Evolutionary conservation across 805 yeast species (phyloP).

Genomic region (Citeromyces matritensis): DNA sequence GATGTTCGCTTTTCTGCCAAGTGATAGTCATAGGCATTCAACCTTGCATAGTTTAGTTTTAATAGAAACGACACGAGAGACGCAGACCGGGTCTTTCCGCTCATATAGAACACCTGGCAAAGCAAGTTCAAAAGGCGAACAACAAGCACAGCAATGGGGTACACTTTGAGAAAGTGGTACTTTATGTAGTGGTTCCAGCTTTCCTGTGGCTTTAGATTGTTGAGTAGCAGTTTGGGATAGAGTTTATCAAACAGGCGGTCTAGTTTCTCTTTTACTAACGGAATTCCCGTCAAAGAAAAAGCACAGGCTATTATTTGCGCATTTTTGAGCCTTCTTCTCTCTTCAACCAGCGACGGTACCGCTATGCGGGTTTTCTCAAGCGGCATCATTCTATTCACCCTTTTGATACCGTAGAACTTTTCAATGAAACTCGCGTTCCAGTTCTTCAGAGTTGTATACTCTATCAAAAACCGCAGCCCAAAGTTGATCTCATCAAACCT

Average conservation of each 20-base stretch:
- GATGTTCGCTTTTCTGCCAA: slow-evolving; percentile 14
- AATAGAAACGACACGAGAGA: slow-evolving; percentile 45
- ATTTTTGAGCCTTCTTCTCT: slow-evolving; percentile 32
- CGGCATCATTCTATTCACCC: slow-evolving; percentile 21
- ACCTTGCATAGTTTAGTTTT: slow-evolving; percentile 49
- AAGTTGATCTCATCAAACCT: slow-evolving; percentile 67
- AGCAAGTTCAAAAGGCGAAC: slow-evolving; percentile 34
- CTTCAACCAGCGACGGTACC: slow-evolving; percentile 20
- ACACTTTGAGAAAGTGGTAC: slow-evolving; percentile 35
- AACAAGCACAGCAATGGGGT: slow-evolving; percentile 40
- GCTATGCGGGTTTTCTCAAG: slow-evolving; percentile 2
- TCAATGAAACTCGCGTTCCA: slow-evolving; percentile 88
- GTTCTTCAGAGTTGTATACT: slow-evolving; percentile 48
- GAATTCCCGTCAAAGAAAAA: slow-evolving; percentile 44
- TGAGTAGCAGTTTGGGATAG: slow-evolving; percentile 42
- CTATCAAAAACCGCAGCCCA: slow-evolving; percentile 44
- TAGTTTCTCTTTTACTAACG: slow-evolving; percentile 58
- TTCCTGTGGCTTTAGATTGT: slow-evolving; percentile 19
- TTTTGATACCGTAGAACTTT: slow-evolving; percentile 79
- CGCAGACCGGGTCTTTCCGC: slow-evolving; percentile 53
- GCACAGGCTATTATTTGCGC: slow-evolving; percentile 41
- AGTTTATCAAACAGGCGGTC: slow-evolving; percentile 48
- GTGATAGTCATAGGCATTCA: slow-evolving; percentile 33
- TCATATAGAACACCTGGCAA: slow-evolving; percentile 47
- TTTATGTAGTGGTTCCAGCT: slow-evolving; percentile 10